Percentiles rank a stretch among this genome's conserved stretches.
Conservation (phyloP, 1,139 yeast species). For the Saccharomyces hybrid region DNA sequence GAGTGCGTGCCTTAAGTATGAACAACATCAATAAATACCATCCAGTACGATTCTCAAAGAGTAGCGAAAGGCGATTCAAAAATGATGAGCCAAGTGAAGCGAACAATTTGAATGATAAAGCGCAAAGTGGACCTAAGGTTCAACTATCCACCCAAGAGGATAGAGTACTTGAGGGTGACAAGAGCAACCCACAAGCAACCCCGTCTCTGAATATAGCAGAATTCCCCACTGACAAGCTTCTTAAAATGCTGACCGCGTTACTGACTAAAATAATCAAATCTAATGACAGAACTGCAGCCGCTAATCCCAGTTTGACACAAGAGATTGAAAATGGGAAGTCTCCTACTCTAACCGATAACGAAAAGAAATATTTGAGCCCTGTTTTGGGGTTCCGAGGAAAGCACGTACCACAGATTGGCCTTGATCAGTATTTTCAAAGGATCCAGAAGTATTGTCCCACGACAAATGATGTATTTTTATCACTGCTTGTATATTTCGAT, state of each 20-base stretch:
- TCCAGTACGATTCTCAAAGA: background rate
- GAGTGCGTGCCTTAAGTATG: background rate
- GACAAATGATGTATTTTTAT: conserved; percentile 88
- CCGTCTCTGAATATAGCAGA: conserved; percentile 61
- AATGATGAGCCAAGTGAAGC: background rate
- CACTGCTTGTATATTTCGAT: conserved; percentile 87
- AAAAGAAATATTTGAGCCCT: conserved; percentile 14
- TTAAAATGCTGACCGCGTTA: conserved; percentile 75
- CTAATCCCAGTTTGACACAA: background rate
- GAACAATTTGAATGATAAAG: background rate
- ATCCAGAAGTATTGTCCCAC: conserved; percentile 95
- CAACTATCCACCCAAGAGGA: background rate
- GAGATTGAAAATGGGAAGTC: background rate
- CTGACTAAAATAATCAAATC: conserved; percentile 81
- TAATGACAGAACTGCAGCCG: conserved; percentile 45
- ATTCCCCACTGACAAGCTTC: conserved; percentile 71
- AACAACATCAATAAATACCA: background rate
- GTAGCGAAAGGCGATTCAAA: background rate
- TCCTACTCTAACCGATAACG: background rate
- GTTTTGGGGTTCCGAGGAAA: conserved; percentile 92
- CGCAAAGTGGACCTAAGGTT: background rate
- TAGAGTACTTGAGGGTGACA: background rate
- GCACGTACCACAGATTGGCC: conserved; percentile 86
- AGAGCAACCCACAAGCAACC: background rate
- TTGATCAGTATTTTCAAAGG: conserved; percentile 82